Conservation (phyloP, 2,329 filamentous ascomycete genomes). For the Botryosphaeria dothidea region DNA sequence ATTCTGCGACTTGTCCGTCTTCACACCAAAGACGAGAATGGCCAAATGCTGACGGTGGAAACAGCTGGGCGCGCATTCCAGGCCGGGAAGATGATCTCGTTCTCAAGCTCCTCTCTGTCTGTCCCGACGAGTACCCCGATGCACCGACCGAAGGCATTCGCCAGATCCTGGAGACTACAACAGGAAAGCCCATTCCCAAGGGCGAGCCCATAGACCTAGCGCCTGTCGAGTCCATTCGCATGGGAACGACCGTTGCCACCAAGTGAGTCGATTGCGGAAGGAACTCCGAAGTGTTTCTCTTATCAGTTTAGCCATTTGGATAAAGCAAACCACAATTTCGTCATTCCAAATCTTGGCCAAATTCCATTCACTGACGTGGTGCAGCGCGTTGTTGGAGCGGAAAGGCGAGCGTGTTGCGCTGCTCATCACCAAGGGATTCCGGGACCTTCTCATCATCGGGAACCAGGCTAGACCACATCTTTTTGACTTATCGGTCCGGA, state of each 20-base stretch:
- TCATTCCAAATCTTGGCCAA: neutral
- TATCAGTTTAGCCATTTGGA: neutral
- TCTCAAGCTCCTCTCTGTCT: conserved; percentile 33
- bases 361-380: conserved; percentile 20
- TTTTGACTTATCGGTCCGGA: conserved; percentile 28
- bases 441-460: conserved; percentile 53
- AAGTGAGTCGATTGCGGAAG: conserved; percentile 48
- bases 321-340: neutral
- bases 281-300: neutral
- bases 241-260: conserved; percentile 72
- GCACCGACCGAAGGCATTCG: conserved; percentile 36
- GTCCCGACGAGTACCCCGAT: conserved; percentile 33
- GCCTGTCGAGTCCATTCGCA: conserved; percentile 26
- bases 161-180: conserved; percentile 28
- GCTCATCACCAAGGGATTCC: conserved; percentile 54
- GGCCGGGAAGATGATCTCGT: conserved; percentile 70
- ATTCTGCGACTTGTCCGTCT: conserved; percentile 4
- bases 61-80: conserved; percentile 82
- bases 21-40: neutral
- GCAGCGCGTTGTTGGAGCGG: conserved; percentile 27
- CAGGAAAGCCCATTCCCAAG: conserved; percentile 23
- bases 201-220: conserved; percentile 26
- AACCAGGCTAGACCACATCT: conserved; percentile 29
- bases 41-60: conserved; percentile 20
- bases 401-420: conserved; percentile 23